Conservation (phyloP, 768 basidiomycete species). For the Pholiota conissans region DNA sequence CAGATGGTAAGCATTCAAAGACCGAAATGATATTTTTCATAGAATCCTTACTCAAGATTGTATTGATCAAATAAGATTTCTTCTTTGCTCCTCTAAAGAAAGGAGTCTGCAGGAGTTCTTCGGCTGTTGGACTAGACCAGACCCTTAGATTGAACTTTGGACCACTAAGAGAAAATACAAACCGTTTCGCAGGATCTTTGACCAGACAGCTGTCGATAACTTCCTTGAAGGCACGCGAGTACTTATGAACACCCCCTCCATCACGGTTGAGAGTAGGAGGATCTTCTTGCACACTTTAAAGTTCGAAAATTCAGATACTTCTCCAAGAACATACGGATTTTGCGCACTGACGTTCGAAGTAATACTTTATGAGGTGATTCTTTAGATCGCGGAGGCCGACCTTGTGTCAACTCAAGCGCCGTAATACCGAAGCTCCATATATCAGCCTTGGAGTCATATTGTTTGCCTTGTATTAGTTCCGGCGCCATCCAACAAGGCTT, state of each 20-base stretch:
- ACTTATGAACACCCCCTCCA: conserved; percentile 69
- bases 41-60: conserved; percentile 57
- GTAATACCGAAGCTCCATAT: conserved; percentile 98
- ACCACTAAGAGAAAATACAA: conserved; percentile 3
- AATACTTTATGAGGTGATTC: conserved; percentile 75
- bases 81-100: conserved; percentile 84
- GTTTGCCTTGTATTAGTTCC: conserved; percentile 82
- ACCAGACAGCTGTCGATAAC: conserved; percentile 78
- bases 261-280: conserved; percentile 78
- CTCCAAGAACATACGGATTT: too few species aligned
- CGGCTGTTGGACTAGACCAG: conserved; percentile 66
- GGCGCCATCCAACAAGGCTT: conserved; percentile 98
- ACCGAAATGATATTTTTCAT: not conserved
- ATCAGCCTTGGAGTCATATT: conserved; percentile 86
- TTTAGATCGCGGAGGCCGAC: conserved; percentile 81
- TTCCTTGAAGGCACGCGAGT: conserved; percentile 81
- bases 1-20: conserved; percentile 1
- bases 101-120: conserved; percentile 69
- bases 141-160: not conserved
- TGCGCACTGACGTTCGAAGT: conserved; percentile 63
- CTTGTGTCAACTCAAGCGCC: conserved; percentile 86
- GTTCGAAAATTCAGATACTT: too few species aligned
- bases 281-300: conserved; percentile 65
- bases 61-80: conserved; percentile 73
- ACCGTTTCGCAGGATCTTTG: conserved; percentile 84